phyloP scores from a whole-genome alignment of 192 early-diverging fungal species.

The Coemansia sp. region DNA sequence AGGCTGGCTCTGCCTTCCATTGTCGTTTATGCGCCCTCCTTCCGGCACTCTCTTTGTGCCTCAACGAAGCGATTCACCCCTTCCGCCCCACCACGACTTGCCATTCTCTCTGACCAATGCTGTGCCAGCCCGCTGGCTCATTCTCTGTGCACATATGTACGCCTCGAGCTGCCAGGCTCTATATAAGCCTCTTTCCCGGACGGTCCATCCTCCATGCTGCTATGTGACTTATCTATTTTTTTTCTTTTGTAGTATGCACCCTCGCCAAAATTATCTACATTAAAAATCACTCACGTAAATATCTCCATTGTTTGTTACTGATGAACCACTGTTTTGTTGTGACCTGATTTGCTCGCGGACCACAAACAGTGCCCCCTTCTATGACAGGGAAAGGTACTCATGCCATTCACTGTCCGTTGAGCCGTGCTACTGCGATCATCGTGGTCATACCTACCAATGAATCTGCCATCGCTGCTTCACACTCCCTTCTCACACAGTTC shows the following conservation, averaged over 20 bases:
- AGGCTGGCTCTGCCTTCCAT: neutral
- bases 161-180: neutral
- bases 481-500: neutral
- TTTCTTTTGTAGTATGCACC: neutral
- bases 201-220: neutral
- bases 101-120: neutral
- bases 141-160: neutral
- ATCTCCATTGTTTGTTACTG: neutral
- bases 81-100: neutral
- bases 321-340: neutral
- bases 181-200: neutral
- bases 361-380: neutral
- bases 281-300: neutral
- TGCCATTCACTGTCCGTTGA: neutral
- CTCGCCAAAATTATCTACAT: neutral
- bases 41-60: conserved; percentile 1
- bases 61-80: conserved; percentile 1
- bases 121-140: neutral
- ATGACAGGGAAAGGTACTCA: neutral
- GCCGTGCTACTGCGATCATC: neutral
- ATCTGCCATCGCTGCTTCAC: neutral
- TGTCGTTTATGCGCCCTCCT: neutral
- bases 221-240: neutral
- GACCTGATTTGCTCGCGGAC: neutral
- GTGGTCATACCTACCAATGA: neutral